phyloP scores from a whole-genome alignment of 257 asterid species.

The Forsythia viridissima region DNA sequence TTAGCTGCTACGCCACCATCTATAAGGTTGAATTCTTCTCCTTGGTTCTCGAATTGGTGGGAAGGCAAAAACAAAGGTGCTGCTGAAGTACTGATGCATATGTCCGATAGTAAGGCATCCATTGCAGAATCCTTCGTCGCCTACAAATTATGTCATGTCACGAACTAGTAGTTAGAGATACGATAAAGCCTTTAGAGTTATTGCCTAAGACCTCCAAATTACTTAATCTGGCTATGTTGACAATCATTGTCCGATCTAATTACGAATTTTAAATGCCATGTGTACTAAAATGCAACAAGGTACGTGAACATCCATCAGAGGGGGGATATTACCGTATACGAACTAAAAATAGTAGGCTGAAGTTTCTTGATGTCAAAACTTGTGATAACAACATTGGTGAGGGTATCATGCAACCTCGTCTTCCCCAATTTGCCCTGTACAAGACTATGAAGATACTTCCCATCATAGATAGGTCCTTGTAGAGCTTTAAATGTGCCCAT shows the following conservation, averaged over 20 bases:
- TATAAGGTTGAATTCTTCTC: constrained; percentile 48
- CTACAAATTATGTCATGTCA: constrained; percentile 12
- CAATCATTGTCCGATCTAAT: background rate
- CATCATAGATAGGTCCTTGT: constrained; percentile 44
- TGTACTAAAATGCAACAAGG: background rate
- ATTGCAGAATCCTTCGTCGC: constrained; percentile 24
- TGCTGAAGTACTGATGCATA: constrained; percentile 63
- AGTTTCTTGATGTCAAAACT: constrained; percentile 53
- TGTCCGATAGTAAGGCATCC: constrained; percentile 57
- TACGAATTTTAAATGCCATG: background rate
- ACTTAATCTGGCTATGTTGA: too few species aligned
- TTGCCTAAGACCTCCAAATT: too few species aligned
- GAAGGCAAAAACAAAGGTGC: constrained; percentile 64
- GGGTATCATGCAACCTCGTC: constrained; percentile 40
- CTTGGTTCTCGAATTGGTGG: constrained; percentile 46
- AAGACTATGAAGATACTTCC: constrained; percentile 37
- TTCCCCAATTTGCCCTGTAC: constrained; percentile 26
- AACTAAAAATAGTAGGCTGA: constrained; percentile 47
- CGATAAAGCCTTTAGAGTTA: too few species aligned
- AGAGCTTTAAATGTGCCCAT: constrained; percentile 32
- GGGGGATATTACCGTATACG: constrained; percentile 32
- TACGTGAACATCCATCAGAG: background rate
- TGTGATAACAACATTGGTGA: constrained; percentile 50
- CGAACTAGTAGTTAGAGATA: too few species aligned
- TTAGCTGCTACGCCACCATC: constrained; percentile 70